A percentile compares a stretch with the other conserved stretches of the same genome.
These are phyloP conservation scores for Canavalia gladiata DNA, from an alignment of 306 rosid species.

Conservation along the genomic window DNA sequence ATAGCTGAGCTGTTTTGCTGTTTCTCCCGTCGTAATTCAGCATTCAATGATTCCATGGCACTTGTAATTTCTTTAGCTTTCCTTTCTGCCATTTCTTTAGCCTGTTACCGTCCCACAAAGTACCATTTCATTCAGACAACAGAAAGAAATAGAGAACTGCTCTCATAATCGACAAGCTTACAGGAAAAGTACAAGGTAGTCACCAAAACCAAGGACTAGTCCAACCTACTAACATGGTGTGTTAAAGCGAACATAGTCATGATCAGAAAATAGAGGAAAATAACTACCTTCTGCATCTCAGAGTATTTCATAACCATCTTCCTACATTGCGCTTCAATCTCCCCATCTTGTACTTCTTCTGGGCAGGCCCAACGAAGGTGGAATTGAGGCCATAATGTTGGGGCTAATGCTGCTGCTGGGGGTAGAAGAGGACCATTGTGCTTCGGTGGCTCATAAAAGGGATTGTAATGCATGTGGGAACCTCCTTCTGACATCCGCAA, in stretches of 20 bases:
- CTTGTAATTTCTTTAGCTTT: slow-evolving; percentile 66
- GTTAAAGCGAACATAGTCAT: slow-evolving; percentile 1
- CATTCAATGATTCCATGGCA: slow-evolving; percentile 69
- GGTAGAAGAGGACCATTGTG: slow-evolving; percentile 71
- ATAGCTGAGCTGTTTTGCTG: slow-evolving; percentile 69
- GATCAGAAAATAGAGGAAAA: slow-evolving; percentile 39
- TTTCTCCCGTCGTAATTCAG: slow-evolving; percentile 76
- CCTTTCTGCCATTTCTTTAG: slow-evolving; percentile 84
- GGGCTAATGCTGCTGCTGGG: slow-evolving; percentile 98
- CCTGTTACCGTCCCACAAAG: slow-evolving; percentile 62
- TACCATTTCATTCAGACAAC: slow-evolving; percentile 12
- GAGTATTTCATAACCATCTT: slow-evolving; percentile 65
- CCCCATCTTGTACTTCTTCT: slow-evolving; percentile 82
- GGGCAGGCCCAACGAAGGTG: slow-evolving; percentile 98
- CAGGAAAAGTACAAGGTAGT: neutral
- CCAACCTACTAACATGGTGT: neutral
- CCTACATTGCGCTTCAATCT: slow-evolving; percentile 76
- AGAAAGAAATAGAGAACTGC: slow-evolving; percentile 21
- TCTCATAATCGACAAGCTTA: slow-evolving; percentile 36
- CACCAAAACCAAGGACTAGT: slow-evolving; percentile 1
- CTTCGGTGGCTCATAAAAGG: slow-evolving; percentile 78
- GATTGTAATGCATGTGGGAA: slow-evolving; percentile 84
- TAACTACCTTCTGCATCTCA: slow-evolving; percentile 80
- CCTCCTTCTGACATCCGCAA: slow-evolving; percentile 71
- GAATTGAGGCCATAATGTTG: slow-evolving; percentile 94